These are phyloP conservation scores for Tulasnella calospora DNA, from an alignment of 768 basidiomycete genomes.

Conservation along the genomic window DNA sequence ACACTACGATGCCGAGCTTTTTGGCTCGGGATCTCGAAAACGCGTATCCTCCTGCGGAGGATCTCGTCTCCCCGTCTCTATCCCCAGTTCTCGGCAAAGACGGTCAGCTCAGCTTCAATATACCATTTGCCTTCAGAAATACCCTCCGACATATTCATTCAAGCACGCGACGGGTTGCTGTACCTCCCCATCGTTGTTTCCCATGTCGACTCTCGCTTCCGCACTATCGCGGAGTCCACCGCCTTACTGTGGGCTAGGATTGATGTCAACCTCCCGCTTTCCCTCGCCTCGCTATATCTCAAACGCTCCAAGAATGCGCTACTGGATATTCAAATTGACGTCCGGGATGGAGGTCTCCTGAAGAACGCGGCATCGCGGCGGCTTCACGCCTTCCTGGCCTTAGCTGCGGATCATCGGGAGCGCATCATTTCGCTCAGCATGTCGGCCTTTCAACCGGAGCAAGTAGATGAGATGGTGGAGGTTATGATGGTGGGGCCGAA, in stretches of 20 bases:
- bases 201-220: not conserved
- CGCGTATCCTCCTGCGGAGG: not conserved
- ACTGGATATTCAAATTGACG: not conserved
- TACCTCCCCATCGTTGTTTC: not conserved
- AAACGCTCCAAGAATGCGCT: not conserved
- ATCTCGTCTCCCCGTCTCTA: not conserved
- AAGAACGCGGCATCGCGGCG: not conserved
- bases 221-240: not conserved
- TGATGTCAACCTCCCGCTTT: not conserved
- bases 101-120: not conserved
- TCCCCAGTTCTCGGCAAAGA: not conserved
- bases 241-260: not conserved
- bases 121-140: not conserved
- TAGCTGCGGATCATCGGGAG: not conserved
- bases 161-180: not conserved
- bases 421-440: not conserved
- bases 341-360: too few species aligned
- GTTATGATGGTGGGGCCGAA: not conserved
- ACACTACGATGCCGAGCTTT: not conserved
- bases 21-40: not conserved
- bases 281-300: not conserved
- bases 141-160: not conserved
- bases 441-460: too few species aligned
- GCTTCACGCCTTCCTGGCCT: not conserved
- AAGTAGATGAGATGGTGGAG: not conserved